Base-by-base conservation (phyloP, 768 basidiomycete genomes). In the Kwoniella bestiolae region DNA sequence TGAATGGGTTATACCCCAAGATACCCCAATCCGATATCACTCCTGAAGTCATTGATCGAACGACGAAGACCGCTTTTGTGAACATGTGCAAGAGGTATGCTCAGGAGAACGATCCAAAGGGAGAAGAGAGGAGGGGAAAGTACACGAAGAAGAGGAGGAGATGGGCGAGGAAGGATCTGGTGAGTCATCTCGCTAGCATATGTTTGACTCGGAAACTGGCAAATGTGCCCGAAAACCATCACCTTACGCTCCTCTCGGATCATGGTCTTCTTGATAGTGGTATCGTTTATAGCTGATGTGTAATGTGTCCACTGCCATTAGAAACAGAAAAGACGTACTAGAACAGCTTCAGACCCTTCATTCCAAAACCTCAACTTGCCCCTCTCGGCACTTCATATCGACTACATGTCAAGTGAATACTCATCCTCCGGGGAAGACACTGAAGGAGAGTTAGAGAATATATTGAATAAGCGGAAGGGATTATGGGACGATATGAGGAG, bases 371-470 rank as follows among this genome's bases (percentile, higher is more conserved):
- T 45, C 9, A n/a, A 49, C 16, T 51, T 72, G 23, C 71, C 67
- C 2, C 72, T 66, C 7, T 49, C 69, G 12, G 68, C 72, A 2
- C 60, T 79, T 1, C 71, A 67, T 23, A 66, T 81, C 53, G 78
- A 81, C 47, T 81, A 81, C 67, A 77, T 78, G 76, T 79, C 78
- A 9, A 75, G 73, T 21, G 79, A 80, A 62, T 77, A 79, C 49
- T 80, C 79, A 1, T 77, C 76, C 14, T 69, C 76, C 25, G 78
- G 75, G 1, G 73, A 74, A 52, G 70, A 71, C 21, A 55, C 57
- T 31, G 52, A 57, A 29, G 57, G 12, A 18, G 52, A 32, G 23
- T 31, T 26, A 31, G 57, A 51, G 12, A 44, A 28, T 9, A 38
- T n/a, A 25, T 31, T 21, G 5, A 35, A 21, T 11, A 34, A 47